phyloP scores from a whole-genome alignment of 176 grass and related monocot genomes.

The Alloteropsis semialata region DNA sequence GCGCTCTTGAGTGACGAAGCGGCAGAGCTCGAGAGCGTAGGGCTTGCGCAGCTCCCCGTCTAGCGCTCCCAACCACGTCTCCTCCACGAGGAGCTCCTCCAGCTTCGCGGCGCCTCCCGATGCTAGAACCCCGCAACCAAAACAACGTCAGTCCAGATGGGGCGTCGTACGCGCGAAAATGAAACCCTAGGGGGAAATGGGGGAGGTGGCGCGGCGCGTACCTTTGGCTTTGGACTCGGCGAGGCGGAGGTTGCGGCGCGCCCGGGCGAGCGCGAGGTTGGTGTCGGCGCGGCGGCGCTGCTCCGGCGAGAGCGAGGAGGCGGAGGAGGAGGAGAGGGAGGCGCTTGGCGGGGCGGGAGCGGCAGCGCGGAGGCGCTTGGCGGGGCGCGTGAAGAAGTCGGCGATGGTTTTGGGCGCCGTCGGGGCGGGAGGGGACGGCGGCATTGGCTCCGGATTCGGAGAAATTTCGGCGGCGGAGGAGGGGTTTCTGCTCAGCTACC shows the following conservation, averaged over 20 bases:
- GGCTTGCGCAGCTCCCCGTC: conserved; percentile 69
- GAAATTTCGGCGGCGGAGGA: neutral
- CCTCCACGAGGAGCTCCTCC: conserved; percentile 87
- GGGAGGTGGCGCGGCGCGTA: neutral
- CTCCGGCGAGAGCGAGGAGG: conserved; percentile 44
- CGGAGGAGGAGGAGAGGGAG: conserved; percentile 23
- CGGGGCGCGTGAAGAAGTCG: conserved; percentile 56
- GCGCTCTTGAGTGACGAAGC: conserved; percentile 64
- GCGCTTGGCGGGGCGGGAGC: conserved; percentile 14
- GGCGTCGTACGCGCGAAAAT: neutral
- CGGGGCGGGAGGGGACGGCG: conserved; percentile 43
- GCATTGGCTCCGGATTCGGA: neutral
- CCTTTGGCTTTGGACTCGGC: conserved; percentile 84
- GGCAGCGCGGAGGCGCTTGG: conserved; percentile 66
- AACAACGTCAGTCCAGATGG: neutral
- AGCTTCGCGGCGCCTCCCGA: conserved; percentile 45
- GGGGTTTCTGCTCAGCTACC: neutral
- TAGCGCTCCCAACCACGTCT: conserved; percentile 70
- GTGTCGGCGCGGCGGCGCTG: conserved; percentile 68
- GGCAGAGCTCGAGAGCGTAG: conserved; percentile 78
- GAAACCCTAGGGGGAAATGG: neutral
- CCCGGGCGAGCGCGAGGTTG: conserved; percentile 72
- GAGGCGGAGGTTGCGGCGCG: conserved; percentile 58
- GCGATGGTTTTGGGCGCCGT: conserved; percentile 64
- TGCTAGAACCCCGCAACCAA: neutral